A percentile compares a stretch with the other conserved stretches of the same genome.
Evolutionary conservation across 2,329 filamentous ascomycete genomes (phyloP).

Genomic region (Penicillium sp.): DNA sequence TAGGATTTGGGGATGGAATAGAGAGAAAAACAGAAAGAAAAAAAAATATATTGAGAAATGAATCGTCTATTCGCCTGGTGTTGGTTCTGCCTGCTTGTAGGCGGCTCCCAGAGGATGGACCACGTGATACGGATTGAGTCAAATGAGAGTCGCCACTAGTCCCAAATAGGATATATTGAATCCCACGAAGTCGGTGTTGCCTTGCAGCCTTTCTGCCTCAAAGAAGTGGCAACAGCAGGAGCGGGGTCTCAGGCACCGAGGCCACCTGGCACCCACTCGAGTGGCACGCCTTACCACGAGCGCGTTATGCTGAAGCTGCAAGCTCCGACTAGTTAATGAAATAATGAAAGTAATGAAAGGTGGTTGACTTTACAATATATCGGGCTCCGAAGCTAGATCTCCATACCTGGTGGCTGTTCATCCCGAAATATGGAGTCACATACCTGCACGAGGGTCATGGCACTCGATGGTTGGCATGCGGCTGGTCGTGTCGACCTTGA

Average conservation of each 20-base stretch:
- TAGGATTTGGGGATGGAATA: not conserved
- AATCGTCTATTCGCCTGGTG: not conserved
- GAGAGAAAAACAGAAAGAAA: not conserved
- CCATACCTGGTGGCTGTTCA: constrained; percentile 17
- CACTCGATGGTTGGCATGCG: constrained; percentile 29
- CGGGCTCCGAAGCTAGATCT: not conserved
- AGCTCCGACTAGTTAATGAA: not conserved
- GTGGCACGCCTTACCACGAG: not conserved
- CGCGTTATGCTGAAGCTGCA: not conserved
- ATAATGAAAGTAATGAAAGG: constrained; percentile 1
- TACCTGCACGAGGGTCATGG: constrained; percentile 25
- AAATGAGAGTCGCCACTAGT: constrained; percentile 2
- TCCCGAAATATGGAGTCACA: constrained; percentile 11
- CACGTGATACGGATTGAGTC: not conserved
- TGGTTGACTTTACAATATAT: constrained; percentile 13
- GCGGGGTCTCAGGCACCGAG: constrained; percentile 1
- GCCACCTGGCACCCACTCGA: not conserved
- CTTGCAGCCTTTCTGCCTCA: not conserved
- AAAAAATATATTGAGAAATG: not conserved
- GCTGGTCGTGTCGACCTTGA: constrained; percentile 20
- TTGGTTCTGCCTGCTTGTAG: not conserved
- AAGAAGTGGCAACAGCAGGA: not conserved
- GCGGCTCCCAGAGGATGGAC: not conserved
- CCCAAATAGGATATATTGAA: constrained; percentile 5
- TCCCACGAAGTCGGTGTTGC: not conserved